A percentile compares a stretch with the other conserved stretches of the same genome.
Conservation (phyloP, 2,329 filamentous ascomycete species). For the Sporothrix brunneoviolacea region DNA sequence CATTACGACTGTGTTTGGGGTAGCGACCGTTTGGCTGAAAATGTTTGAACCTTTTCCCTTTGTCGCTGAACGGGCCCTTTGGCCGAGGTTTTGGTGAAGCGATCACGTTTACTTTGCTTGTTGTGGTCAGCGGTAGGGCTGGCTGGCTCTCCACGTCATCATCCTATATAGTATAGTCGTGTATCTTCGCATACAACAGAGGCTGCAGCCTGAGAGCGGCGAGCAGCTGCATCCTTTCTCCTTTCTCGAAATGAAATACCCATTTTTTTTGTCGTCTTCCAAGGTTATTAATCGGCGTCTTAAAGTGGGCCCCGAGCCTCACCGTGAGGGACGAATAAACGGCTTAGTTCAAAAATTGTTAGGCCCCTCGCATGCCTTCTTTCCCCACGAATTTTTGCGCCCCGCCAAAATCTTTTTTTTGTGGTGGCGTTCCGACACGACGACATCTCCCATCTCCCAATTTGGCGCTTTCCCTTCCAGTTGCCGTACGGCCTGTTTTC, state of each 20-base stretch:
- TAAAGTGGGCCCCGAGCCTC: neutral
- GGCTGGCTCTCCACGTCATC: no score
- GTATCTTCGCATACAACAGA: neutral
- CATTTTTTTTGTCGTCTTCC: no score
- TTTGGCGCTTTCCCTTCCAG: no score
- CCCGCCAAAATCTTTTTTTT: slow-evolving; percentile 17
- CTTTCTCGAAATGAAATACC: slow-evolving; percentile 7
- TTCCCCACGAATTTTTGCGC: slow-evolving; percentile 18
- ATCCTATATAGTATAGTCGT: no score
- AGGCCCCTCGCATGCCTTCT: neutral
- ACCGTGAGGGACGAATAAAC: neutral
- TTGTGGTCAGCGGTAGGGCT: no score
- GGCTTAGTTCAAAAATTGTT: neutral
- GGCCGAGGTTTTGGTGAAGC: no score
- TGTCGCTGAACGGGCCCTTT: no score
- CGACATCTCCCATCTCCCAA: no score
- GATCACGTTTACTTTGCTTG: no score
- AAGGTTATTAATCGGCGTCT: no score
- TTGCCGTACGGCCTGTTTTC: no score
- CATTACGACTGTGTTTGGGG: slow-evolving; percentile 3
- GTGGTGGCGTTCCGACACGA: neutral
- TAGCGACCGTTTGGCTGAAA: slow-evolving; percentile 1
- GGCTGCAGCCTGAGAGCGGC: neutral
- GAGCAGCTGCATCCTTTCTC: neutral
- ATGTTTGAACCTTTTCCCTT: neutral